A percentile compares a stretch with the other conserved stretches of the same genome.
Evolutionary conservation across 2,329 filamentous ascomycete genomes (phyloP).

Genomic region (Phialophora verrucosa): DNA sequence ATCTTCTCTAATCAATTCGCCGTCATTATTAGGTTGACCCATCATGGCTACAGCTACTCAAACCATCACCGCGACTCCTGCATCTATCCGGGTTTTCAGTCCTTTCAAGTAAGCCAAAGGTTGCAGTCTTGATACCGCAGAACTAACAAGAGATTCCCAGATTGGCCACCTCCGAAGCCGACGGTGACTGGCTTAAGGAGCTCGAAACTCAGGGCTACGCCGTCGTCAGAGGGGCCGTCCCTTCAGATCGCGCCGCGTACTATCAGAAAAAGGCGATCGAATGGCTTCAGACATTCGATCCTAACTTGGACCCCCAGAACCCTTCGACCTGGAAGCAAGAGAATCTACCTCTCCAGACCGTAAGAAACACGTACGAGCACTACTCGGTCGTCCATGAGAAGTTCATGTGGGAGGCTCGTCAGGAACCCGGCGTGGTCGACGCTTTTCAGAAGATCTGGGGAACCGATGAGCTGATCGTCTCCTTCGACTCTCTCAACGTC

Average conservation of each 20-base stretch:
- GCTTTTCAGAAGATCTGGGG: slow-evolving; percentile 52
- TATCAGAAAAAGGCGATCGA: slow-evolving; percentile 51
- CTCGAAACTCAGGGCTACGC: slow-evolving; percentile 51
- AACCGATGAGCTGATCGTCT: slow-evolving; percentile 46
- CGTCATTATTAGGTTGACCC: neutral
- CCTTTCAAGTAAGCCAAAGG: slow-evolving; percentile 9
- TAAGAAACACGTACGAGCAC: slow-evolving; percentile 57
- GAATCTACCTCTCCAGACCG: slow-evolving; percentile 52
- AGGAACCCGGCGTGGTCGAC: slow-evolving; percentile 50
- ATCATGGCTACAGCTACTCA: slow-evolving; percentile 21
- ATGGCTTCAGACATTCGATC: slow-evolving; percentile 51
- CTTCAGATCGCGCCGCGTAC: slow-evolving; percentile 47
- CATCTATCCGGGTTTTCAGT: slow-evolving; percentile 20
- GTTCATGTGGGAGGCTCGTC: slow-evolving; percentile 55
- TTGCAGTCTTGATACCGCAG: too few relatives aligned
- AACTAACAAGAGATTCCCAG: neutral
- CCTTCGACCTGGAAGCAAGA: slow-evolving; percentile 51
- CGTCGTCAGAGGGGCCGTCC: slow-evolving; percentile 56
- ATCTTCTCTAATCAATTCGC: neutral
- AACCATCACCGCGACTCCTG: slow-evolving; percentile 13
- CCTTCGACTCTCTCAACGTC: slow-evolving; percentile 57
- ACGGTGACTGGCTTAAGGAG: slow-evolving; percentile 28
- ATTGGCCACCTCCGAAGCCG: neutral
- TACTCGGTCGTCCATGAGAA: slow-evolving; percentile 58
- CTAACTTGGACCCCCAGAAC: slow-evolving; percentile 44